A percentile compares a stretch with the other conserved stretches of the same genome.
Evolutionary conservation across 78 protist species (phyloP).

Genomic region (slime mould (Dictyostelium discoideum)): DNA sequence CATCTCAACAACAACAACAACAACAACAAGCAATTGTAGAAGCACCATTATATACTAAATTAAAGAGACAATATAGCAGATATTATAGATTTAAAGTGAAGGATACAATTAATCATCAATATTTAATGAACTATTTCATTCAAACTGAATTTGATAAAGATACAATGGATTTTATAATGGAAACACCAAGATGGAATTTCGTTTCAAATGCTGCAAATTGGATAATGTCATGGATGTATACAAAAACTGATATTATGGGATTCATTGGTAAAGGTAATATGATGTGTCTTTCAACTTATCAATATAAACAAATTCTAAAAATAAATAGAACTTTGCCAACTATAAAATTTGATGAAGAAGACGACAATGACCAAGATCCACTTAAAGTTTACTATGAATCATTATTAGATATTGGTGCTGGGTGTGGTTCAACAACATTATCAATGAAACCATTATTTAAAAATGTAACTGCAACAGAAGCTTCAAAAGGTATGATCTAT

Average conservation of each 20-base stretch:
- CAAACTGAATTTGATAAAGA: conserved; percentile 29
- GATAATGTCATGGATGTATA: conserved; percentile 31
- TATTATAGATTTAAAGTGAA: conserved; percentile 21
- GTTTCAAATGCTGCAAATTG: conserved; percentile 32
- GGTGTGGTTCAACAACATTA: conserved; percentile 70
- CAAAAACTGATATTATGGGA: conserved; percentile 68
- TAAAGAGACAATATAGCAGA: conserved; percentile 27
- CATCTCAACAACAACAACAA: neutral
- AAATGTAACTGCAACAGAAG: conserved; percentile 69
- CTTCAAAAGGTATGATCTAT: conserved; percentile 57
- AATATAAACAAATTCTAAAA: conserved; percentile 21
- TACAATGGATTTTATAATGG: conserved; percentile 32
- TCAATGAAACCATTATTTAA: conserved; percentile 42
- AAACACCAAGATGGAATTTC: conserved; percentile 66
- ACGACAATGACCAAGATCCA: neutral
- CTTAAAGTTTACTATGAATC: neutral
- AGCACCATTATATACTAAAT: neutral
- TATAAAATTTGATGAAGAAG: neutral
- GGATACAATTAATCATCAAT: neutral
- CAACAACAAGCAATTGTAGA: neutral
- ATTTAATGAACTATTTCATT: neutral
- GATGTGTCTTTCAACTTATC: conserved; percentile 67
- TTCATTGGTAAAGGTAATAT: conserved; percentile 79
- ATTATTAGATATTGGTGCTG: conserved; percentile 83
- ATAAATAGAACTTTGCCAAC: neutral